Evolutionary conservation across 257 asterid genomes (phyloP), one percentile per base, ranked within the genome.

Genomic region (Penstemon eatonii): DNA sequence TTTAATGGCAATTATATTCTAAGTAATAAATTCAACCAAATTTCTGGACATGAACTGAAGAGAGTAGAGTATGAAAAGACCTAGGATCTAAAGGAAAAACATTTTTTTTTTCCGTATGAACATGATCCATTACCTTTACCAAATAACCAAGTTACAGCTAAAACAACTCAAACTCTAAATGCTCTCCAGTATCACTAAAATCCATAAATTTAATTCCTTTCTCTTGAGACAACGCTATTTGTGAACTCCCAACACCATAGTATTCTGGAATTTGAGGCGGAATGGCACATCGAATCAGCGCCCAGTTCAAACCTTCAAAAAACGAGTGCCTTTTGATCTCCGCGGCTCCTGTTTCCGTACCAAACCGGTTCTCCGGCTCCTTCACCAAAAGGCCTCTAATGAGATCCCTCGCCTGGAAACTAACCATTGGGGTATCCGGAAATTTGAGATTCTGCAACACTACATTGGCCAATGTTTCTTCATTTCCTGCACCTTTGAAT

Each of bases 321-420:
- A 77, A 77, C 4, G 77, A 71, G 69, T 76, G 81, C 13, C 73
- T 65, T 55, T 76, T 76, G 5, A 76, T 76, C 77, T 76, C 81
- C 6, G 78, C 75, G 8, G 81, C 81, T 8, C 81, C 81, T 3
- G 67, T 77, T 51, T 67, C 67, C 8, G 78, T 60, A 18, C 81
- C 81, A 11, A 77, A 63, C 4, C 81, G 72, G 45, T 72, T 68
- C 56, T 72, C 78, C 1, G 81, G 81, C 5, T 72, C 78, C 75
- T 77, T 77, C 37, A 62, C 78, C n/a, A 77, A 60, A 50, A 72
- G 44, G 44, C 65, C 12, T 56, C 78, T 72, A 38, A 77, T 72
- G 55, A 77, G 55, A 59, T 77, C 81, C 46, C 78, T 63, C 0
- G 75, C 81, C 0, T 77, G 77, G 4, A 73, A 77, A 58, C 81